Percentiles rank a stretch among this genome's conserved stretches.
These are phyloP conservation scores for Pleurotus sapidus DNA, from an alignment of 768 basidiomycete species.

Conservation along the genomic window DNA sequence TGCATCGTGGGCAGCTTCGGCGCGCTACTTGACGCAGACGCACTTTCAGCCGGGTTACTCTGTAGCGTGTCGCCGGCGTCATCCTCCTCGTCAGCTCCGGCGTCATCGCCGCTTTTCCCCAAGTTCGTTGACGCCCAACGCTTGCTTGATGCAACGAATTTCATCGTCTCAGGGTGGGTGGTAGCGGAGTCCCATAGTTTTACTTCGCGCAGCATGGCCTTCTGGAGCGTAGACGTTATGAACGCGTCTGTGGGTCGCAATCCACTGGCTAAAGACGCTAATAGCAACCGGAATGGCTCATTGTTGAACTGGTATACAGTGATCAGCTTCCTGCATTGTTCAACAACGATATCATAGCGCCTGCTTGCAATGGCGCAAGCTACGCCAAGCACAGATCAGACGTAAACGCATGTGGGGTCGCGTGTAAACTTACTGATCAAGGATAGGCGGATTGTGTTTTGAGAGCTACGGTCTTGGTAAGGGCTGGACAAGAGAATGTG, in stretches of 20 bases:
- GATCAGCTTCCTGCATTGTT: conserved; percentile 76
- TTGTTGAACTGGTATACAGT: conserved; percentile 82
- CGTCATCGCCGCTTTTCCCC: conserved; percentile 36
- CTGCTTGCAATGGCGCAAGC: conserved; percentile 70
- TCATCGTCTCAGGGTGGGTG: conserved; percentile 55
- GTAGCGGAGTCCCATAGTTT: conserved; percentile 64
- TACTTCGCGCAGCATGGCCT: conserved; percentile 81
- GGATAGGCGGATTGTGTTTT: conserved; percentile 73
- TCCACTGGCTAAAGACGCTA: conserved; percentile 72
- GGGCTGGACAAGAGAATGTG: conserved; percentile 76
- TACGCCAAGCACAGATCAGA: conserved; percentile 22
- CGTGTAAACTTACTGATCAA: conserved; percentile 58
- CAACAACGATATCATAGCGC: conserved; percentile 57
- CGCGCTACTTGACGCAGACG: neutral
- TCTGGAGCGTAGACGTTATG: conserved; percentile 76
- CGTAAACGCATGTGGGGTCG: neutral
- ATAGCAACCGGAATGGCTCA: conserved; percentile 76
- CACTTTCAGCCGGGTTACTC: conserved; percentile 11
- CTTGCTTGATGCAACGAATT: conserved; percentile 59
- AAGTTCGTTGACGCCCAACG: conserved; percentile 46
- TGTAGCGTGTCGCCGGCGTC: conserved; percentile 15
- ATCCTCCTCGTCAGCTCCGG: neutral
- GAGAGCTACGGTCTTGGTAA: conserved; percentile 57
- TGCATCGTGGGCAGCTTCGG: conserved; percentile 60
- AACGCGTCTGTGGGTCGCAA: conserved; percentile 70